Evolutionary conservation across 2,329 filamentous ascomycete genomes (phyloP).

Genomic region (Trichocomaceae sp.): DNA sequence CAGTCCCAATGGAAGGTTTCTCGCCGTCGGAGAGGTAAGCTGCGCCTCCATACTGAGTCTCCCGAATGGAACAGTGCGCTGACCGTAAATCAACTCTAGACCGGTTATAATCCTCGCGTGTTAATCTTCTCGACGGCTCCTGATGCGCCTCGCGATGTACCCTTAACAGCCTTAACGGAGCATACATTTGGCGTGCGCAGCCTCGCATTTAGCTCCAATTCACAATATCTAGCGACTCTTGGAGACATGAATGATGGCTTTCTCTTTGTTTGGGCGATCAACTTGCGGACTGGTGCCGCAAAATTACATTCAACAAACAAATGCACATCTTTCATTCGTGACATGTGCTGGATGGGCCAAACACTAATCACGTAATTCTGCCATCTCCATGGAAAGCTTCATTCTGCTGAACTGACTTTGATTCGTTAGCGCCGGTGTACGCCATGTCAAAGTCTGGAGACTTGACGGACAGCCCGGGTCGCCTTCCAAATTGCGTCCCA

Average conservation of each 20-base stretch:
- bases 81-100: constrained; percentile 39
- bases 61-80: not conserved
- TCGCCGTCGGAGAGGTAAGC: constrained; percentile 78
- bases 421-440: constrained; percentile 57
- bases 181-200: constrained; percentile 85
- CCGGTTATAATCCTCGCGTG: constrained; percentile 85
- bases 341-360: constrained; percentile 85
- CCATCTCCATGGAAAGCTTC: not conserved
- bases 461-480: constrained; percentile 57
- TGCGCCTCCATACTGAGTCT: not conserved
- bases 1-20: constrained; percentile 75
- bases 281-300: constrained; percentile 71
- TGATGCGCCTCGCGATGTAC: constrained; percentile 71
- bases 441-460: constrained; percentile 91
- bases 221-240: constrained; percentile 77
- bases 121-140: constrained; percentile 75
- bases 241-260: constrained; percentile 90
- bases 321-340: constrained; percentile 78
- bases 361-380: constrained; percentile 63
- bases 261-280: constrained; percentile 82
- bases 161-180: constrained; percentile 78
- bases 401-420: constrained; percentile 14
- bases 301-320: constrained; percentile 81
- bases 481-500: constrained; percentile 57
- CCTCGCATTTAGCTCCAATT: constrained; percentile 83